Evolutionary conservation across 805 yeast species (phyloP).

Genomic region (Cyberlindnera mycetangii): DNA sequence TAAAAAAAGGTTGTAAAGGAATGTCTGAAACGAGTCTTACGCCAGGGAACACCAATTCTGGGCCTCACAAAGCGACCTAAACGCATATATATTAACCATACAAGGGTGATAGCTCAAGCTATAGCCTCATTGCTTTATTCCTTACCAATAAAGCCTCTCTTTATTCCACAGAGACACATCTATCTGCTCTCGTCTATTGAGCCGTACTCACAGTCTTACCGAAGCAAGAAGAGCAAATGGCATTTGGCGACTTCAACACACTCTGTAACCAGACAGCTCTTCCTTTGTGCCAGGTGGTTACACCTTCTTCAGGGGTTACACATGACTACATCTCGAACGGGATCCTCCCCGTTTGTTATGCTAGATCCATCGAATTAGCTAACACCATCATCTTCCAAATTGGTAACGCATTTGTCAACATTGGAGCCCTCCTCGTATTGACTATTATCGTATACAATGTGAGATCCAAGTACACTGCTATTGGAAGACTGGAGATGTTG

Average conservation of each 20-base stretch:
- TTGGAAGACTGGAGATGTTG: constrained; percentile 85
- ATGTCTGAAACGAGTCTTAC: not conserved
- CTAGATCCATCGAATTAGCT: constrained; percentile 82
- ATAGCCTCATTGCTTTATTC: too few species aligned
- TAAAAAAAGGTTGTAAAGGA: not conserved
- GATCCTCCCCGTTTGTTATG: constrained; percentile 73
- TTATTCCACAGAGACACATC: not conserved
- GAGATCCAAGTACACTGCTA: constrained; percentile 86
- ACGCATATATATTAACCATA: too few species aligned
- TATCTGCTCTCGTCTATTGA: not conserved
- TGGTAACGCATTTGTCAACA: constrained; percentile 83
- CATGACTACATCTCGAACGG: constrained; percentile 47
- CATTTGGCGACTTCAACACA: constrained; percentile 58
- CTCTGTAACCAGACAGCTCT: constrained; percentile 69
- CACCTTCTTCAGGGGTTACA: constrained; percentile 39
- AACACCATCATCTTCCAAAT: constrained; percentile 88
- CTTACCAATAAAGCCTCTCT: not conserved
- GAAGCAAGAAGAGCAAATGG: constrained; percentile 37
- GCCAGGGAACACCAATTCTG: not conserved
- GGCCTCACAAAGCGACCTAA: too few species aligned
- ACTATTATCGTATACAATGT: constrained; percentile 74
- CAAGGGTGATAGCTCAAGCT: too few species aligned
- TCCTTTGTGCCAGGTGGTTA: constrained; percentile 77
- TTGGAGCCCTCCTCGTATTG: constrained; percentile 64
- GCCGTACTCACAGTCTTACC: not conserved